phyloP scores from a whole-genome alignment of 108 stramenopile genomes.

The Fistulifera pelliculosa region DNA sequence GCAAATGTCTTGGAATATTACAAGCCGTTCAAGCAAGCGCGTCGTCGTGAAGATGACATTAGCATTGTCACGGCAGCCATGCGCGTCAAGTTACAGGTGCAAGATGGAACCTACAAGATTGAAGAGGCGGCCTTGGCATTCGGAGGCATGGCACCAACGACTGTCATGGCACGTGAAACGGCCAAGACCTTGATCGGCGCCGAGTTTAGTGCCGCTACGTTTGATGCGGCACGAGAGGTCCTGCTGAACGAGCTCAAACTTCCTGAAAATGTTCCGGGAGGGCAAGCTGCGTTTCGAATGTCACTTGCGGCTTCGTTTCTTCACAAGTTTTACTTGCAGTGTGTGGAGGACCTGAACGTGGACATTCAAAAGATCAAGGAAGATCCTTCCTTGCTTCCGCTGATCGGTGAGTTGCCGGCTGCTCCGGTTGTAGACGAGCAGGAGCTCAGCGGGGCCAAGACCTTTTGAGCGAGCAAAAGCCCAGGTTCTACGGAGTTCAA shows the following conservation, averaged over 20 bases:
- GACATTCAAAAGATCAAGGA: conserved; percentile 30
- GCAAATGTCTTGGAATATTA: conserved; percentile 71
- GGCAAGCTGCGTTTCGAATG: conserved; percentile 85
- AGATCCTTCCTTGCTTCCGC: conserved; percentile 18
- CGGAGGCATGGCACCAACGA: conserved; percentile 92
- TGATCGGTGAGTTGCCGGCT: conserved; percentile 21
- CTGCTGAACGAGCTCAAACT: conserved; percentile 71
- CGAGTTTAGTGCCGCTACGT: conserved; percentile 42
- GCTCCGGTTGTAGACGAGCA: conserved; percentile 32
- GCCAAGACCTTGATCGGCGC: conserved; percentile 51
- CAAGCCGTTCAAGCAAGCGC: conserved; percentile 89
- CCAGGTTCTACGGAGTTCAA: conserved; percentile 66
- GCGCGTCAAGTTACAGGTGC: conserved; percentile 55
- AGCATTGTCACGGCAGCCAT: conserved; percentile 90
- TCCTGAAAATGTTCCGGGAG: conserved; percentile 80
- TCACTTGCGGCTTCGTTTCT: conserved; percentile 84
- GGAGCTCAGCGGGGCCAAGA: conserved; percentile 41
- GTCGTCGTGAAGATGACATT: conserved; percentile 93
- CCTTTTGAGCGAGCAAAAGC: conserved; percentile 70
- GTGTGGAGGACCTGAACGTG: conserved; percentile 38
- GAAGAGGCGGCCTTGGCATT: conserved; percentile 68
- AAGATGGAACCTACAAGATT: conserved; percentile 35
- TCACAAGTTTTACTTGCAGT: conserved; percentile 73
- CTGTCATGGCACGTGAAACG: conserved; percentile 65
- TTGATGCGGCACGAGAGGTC: conserved; percentile 46